Base-by-base conservation (phyloP, 495 filamentous ascomycete genomes). In the Beverwykella pulmonaria region DNA sequence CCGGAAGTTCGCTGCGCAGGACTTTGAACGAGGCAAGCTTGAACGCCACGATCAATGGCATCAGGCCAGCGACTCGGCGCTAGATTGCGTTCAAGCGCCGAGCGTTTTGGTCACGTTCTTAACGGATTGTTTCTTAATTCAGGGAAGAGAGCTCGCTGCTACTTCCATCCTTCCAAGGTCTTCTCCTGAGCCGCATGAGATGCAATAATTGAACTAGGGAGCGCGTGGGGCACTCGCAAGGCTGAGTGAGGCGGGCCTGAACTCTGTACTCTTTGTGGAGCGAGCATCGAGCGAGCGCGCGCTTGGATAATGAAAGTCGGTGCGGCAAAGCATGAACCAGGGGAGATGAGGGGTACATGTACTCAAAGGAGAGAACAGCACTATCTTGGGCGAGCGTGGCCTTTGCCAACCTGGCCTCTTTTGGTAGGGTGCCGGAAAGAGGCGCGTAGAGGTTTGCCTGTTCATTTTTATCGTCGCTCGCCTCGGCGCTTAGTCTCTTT, bases 241-340 rank as follows among this genome's bases (percentile, higher is more conserved):
- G 52, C 52, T 54, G 52, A 54, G 52, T 54, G 52, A 54, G 23
- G 52, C n/a, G 52, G 39, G 39, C 39, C 39, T 44, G 26, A 54
- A 7, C 52, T 5, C 8, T 7, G 26, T 5, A 54, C 48, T 5
- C 22, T 29, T 52, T 23, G 52, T 19, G 26, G 17, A 17, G 52
- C 29, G 52, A 32, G 52, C 17, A 30, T 17, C 17, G 52, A 30
- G 26, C 9, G 27, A 9, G 52, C 14, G 52, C 8, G 25, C 23
- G 22, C 25, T 19, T 26, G 22, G 52, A 19, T 26, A 29, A 29
- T 29, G 27, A 1, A 54, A 19, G 52, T 29, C 25, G 17, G 26
- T 26, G 10, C 23, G 52, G 52, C 26, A 30, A 30, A 44, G 39
- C 39, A 44, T 44, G 39, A 44, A 44, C 39, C 17, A n/a, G 39